Percentiles rank a stretch among this genome's conserved stretches.
These are phyloP conservation scores for Fraxinus ornus DNA, from an alignment of 305 asterid species.

Conservation along the genomic window DNA sequence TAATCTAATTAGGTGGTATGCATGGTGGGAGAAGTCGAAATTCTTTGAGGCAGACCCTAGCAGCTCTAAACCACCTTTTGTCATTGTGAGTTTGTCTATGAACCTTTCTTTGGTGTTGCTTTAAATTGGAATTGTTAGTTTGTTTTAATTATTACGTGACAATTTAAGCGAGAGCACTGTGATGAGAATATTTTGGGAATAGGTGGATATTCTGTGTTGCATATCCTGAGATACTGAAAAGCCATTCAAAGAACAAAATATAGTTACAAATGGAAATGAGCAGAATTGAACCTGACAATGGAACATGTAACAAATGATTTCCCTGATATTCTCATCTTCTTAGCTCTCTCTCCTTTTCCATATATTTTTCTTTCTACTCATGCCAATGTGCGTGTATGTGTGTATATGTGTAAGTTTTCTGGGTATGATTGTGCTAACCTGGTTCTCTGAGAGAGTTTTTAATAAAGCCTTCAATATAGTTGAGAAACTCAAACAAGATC, in stretches of 20 bases:
- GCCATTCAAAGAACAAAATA: background rate
- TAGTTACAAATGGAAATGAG: background rate
- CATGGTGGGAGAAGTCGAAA: slow-evolving; percentile 87
- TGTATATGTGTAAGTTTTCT: background rate
- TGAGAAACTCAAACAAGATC: background rate
- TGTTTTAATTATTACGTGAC: background rate
- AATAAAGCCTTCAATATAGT: background rate
- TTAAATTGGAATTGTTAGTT: background rate
- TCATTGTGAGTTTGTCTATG: slow-evolving; percentile 64
- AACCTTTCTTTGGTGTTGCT: background rate
- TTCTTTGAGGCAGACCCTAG: slow-evolving; percentile 76
- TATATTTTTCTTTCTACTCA: background rate
- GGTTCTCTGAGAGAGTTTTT: background rate
- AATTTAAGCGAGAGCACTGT: background rate
- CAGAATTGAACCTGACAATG: background rate
- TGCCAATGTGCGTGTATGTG: background rate
- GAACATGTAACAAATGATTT: background rate
- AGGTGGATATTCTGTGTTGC: background rate
- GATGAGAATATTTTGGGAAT: background rate
- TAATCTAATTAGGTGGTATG: slow-evolving; percentile 69
- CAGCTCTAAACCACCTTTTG: slow-evolving; percentile 82
- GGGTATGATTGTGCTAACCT: background rate
- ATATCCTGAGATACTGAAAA: background rate
- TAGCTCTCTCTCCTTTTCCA: background rate
- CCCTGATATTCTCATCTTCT: background rate